A percentile compares a stretch with the other conserved stretches of the same genome.
Conservation (phyloP, 768 basidiomycete species). For the Hygrophoropsis aurantiaca region DNA sequence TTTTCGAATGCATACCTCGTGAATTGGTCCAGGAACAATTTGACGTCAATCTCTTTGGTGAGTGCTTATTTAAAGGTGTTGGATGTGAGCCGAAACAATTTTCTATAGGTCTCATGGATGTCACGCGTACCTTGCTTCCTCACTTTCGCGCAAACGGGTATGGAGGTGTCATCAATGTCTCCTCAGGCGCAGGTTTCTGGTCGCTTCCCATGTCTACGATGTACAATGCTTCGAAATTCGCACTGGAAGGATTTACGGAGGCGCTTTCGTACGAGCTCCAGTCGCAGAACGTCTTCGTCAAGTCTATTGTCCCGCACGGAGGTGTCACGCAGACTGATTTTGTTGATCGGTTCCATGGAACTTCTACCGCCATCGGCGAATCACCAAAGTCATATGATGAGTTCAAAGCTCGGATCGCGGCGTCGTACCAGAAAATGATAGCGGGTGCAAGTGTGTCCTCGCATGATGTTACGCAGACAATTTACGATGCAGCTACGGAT, state of each 20-base stretch:
- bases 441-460: slow-evolving; percentile 11
- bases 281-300: slow-evolving; percentile 21
- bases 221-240: slow-evolving; percentile 22
- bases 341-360: slow-evolving; percentile 7
- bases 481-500: slow-evolving; percentile 19
- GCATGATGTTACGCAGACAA: slow-evolving; percentile 17
- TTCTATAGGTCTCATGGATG: slow-evolving; percentile 18
- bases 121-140: slow-evolving; percentile 18
- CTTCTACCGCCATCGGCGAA: background rate
- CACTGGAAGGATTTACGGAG: slow-evolving; percentile 25
- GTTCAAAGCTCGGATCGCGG: slow-evolving; percentile 8
- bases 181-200: slow-evolving; percentile 19
- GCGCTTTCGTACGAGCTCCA: slow-evolving; percentile 18
- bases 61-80: no score
- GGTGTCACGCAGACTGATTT: slow-evolving; percentile 17
- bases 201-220: slow-evolving; percentile 14
- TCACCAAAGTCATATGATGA: slow-evolving; percentile 5
- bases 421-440: slow-evolving; percentile 15
- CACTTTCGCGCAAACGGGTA: slow-evolving; percentile 16
- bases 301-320: slow-evolving; percentile 17
- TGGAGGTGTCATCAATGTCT: slow-evolving; percentile 20
- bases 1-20: slow-evolving; percentile 19
- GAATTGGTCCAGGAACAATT: slow-evolving; percentile 19
- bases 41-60: slow-evolving; percentile 21
- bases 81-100: no score